phyloP scores from a whole-genome alignment of 2,329 filamentous ascomycete species.

The Paecilomyces variotii region DNA sequence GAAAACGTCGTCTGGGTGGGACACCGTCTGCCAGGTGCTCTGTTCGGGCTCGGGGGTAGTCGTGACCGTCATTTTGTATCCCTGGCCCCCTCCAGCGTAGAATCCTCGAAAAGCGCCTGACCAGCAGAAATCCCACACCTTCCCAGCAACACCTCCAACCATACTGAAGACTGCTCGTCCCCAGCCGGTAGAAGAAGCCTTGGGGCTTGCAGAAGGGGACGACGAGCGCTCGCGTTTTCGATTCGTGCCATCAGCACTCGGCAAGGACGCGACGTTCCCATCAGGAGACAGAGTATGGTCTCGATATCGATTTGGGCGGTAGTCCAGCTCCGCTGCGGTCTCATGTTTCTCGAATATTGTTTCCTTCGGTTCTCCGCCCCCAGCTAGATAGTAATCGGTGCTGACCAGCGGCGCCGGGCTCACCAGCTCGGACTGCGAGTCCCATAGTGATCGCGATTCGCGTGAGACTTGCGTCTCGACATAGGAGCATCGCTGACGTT shows the following conservation, averaged over 20 bases:
- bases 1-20: slow-evolving; percentile 20
- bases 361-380: slow-evolving; percentile 16
- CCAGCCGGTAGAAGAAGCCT: slow-evolving; percentile 24
- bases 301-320: slow-evolving; percentile 36
- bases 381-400: slow-evolving; percentile 30
- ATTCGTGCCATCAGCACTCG: slow-evolving; percentile 12
- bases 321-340: slow-evolving; percentile 28
- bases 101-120: slow-evolving; percentile 68
- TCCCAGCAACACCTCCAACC: slow-evolving; percentile 40
- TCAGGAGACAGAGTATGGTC: slow-evolving; percentile 19
- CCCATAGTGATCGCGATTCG: not conserved
- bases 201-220: slow-evolving; percentile 12
- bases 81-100: slow-evolving; percentile 71
- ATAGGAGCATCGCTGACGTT: slow-evolving; percentile 1
- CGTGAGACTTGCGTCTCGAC: not conserved
- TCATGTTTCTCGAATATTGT: slow-evolving; percentile 13
- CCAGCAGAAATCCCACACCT: slow-evolving; percentile 78
- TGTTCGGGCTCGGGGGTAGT: slow-evolving; percentile 12
- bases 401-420: slow-evolving; percentile 32
- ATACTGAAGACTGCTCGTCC: slow-evolving; percentile 33
- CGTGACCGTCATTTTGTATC: slow-evolving; percentile 51
- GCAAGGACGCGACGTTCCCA: slow-evolving; percentile 17
- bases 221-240: slow-evolving; percentile 26
- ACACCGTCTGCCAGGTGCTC: slow-evolving; percentile 20
- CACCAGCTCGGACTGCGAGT: slow-evolving; percentile 11